A percentile compares a stretch with the other conserved stretches of the same genome.
These are phyloP conservation scores for Claviceps capensis DNA, from an alignment of 2,329 filamentous ascomycete species.

Conservation along the genomic window DNA sequence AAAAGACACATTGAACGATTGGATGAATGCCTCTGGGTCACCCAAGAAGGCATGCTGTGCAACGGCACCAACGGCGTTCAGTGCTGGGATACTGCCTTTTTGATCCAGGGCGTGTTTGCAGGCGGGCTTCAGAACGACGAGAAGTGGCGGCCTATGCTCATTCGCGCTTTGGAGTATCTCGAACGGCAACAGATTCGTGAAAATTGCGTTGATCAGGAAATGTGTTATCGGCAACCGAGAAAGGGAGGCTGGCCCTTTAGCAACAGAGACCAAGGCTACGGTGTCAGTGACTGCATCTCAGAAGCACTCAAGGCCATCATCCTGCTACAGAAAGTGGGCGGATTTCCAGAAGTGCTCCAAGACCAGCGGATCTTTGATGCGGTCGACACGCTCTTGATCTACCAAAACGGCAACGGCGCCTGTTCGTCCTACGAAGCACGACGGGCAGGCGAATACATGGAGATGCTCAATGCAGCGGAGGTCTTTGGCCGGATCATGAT, in stretches of 20 bases:
- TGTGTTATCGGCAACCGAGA: slow-evolving; percentile 77
- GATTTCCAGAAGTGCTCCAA: slow-evolving; percentile 61
- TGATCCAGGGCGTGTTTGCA: slow-evolving; percentile 69
- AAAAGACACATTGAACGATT: slow-evolving; percentile 67
- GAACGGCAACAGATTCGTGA: slow-evolving; percentile 86
- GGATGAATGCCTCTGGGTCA: slow-evolving; percentile 83
- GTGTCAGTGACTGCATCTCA: slow-evolving; percentile 86
- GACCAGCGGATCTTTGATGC: slow-evolving; percentile 73
- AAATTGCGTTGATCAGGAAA: slow-evolving; percentile 60
- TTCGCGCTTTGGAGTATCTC: slow-evolving; percentile 69
- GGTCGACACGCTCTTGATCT: slow-evolving; percentile 78
- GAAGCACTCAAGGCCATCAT: slow-evolving; percentile 83
- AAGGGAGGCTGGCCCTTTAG: slow-evolving; percentile 97
- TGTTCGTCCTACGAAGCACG: slow-evolving; percentile 83
- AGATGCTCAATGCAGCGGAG: slow-evolving; percentile 86
- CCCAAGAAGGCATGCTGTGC: slow-evolving; percentile 79
- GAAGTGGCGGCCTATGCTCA: slow-evolving; percentile 71
- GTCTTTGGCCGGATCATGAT: slow-evolving; percentile 98
- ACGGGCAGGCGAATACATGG: slow-evolving; percentile 63
- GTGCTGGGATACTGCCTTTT: slow-evolving; percentile 88
- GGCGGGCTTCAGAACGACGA: slow-evolving; percentile 56
- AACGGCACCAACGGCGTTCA: slow-evolving; percentile 98
- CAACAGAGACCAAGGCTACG: slow-evolving; percentile 83
- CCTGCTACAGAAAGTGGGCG: slow-evolving; percentile 64
- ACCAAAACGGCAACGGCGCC: slow-evolving; percentile 77